phyloP scores from a whole-genome alignment of 495 filamentous ascomycete species.

The Penicillium lividum region DNA sequence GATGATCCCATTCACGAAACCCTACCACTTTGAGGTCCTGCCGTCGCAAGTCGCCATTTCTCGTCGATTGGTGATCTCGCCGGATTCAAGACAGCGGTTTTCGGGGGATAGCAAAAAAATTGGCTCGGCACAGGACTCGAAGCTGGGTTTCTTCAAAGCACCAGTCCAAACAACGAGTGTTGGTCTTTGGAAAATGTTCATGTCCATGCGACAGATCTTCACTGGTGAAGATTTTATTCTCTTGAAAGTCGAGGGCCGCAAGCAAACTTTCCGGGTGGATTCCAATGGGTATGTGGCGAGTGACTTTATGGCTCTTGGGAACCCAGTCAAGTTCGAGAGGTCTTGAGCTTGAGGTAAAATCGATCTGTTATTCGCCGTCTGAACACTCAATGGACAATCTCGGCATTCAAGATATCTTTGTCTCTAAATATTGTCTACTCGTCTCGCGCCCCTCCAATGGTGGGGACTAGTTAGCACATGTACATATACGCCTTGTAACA shows the following conservation, averaged over 20 bases:
- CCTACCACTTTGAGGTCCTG: slow-evolving; percentile 32
- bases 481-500: slow-evolving; percentile 16
- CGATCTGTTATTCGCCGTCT: neutral
- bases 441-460: neutral
- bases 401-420: neutral
- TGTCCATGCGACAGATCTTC: slow-evolving; percentile 44
- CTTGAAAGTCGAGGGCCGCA: slow-evolving; percentile 43
- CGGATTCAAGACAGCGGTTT: slow-evolving; percentile 22
- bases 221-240: slow-evolving; percentile 50
- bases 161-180: slow-evolving; percentile 39
- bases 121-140: slow-evolving; percentile 15
- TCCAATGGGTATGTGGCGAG: slow-evolving; percentile 39
- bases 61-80: slow-evolving; percentile 33
- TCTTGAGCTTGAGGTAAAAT: neutral
- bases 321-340: slow-evolving; percentile 13
- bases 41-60: slow-evolving; percentile 13
- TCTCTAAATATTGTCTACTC: neutral
- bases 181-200: slow-evolving; percentile 38
- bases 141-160: slow-evolving; percentile 37
- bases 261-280: slow-evolving; percentile 41
- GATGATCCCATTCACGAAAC: slow-evolving; percentile 44
- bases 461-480: neutral
- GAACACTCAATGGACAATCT: neutral
- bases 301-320: slow-evolving; percentile 40
- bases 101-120: slow-evolving; percentile 22